A percentile compares a stretch with the other conserved stretches of the same genome.
Evolutionary conservation across 176 grass and related monocot species (phyloP).

Genomic region (Pontederia paniculata): DNA sequence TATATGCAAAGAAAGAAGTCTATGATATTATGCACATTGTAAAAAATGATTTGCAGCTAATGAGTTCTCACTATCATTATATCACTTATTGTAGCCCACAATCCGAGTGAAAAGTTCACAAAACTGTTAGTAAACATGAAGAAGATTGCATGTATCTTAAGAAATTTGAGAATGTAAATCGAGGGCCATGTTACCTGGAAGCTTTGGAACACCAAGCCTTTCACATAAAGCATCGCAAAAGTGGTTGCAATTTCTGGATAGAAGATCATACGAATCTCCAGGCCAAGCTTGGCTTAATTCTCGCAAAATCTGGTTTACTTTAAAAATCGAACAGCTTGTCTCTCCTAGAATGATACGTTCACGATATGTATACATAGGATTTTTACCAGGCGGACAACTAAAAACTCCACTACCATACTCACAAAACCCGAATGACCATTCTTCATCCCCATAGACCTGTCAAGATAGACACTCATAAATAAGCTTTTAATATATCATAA

Average conservation of each 20-base stretch:
- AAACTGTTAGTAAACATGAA: no score
- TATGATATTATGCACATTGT: no score
- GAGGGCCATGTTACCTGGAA: constrained; percentile 45
- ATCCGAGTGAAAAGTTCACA: no score
- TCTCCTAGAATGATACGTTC: constrained; percentile 79
- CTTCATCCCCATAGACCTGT: constrained; percentile 89
- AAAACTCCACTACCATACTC: constrained; percentile 84
- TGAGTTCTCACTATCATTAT: no score
- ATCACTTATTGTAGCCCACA: no score
- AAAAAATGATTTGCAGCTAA: no score
- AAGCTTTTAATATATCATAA: not conserved
- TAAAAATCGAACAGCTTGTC: constrained; percentile 52
- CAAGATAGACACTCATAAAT: constrained; percentile 2
- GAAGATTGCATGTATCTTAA: no score
- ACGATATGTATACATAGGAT: constrained; percentile 97
- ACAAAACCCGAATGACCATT: constrained; percentile 98
- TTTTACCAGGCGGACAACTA: constrained; percentile 73
- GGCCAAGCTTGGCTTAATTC: constrained; percentile 73
- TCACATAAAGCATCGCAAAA: constrained; percentile 93
- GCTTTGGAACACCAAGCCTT: constrained; percentile 56
- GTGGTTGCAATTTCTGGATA: constrained; percentile 94
- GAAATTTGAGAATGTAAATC: not conserved
- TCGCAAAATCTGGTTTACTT: constrained; percentile 66
- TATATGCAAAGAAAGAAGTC: no score
- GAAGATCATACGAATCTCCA: constrained; percentile 71